Evolutionary conservation across 2,329 filamentous ascomycete genomes (phyloP).

Genomic region (Verticillium zaregamsianum): DNA sequence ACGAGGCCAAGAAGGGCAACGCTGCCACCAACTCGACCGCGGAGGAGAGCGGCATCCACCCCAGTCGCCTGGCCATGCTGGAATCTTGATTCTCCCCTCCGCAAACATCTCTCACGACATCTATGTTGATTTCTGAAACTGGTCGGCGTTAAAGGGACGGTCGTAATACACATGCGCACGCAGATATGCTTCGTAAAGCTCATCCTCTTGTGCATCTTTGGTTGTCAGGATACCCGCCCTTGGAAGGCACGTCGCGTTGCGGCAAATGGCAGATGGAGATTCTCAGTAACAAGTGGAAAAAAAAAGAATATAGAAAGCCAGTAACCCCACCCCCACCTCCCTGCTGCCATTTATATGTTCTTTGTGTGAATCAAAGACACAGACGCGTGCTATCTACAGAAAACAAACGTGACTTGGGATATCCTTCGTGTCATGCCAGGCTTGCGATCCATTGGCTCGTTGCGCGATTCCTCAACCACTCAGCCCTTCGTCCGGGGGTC

Average conservation of each 20-base stretch:
- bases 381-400: constrained; percentile 19
- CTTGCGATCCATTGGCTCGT: constrained; percentile 8
- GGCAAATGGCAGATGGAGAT: neutral
- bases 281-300: neutral
- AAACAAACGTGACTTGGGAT: constrained; percentile 18
- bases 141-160: too few species aligned
- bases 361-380: neutral
- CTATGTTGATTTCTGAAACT: too few species aligned
- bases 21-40: constrained; percentile 15
- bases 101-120: too few species aligned
- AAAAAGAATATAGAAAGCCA: neutral
- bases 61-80: constrained; percentile 40
- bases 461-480: neutral
- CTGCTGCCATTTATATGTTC: neutral
- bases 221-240: too few species aligned
- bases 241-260: too few species aligned
- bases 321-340: neutral
- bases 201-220: too few species aligned
- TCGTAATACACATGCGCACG: too few species aligned
- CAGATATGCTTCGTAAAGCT: too few species aligned
- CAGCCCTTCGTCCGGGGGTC: constrained; percentile 2
- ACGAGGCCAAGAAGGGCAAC: constrained; percentile 30
- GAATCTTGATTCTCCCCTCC: neutral
- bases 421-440: constrained; percentile 19
- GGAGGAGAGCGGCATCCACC: constrained; percentile 38